Base-by-base conservation (phyloP, 768 basidiomycete species). In the Coprinellus micaceus region DNA sequence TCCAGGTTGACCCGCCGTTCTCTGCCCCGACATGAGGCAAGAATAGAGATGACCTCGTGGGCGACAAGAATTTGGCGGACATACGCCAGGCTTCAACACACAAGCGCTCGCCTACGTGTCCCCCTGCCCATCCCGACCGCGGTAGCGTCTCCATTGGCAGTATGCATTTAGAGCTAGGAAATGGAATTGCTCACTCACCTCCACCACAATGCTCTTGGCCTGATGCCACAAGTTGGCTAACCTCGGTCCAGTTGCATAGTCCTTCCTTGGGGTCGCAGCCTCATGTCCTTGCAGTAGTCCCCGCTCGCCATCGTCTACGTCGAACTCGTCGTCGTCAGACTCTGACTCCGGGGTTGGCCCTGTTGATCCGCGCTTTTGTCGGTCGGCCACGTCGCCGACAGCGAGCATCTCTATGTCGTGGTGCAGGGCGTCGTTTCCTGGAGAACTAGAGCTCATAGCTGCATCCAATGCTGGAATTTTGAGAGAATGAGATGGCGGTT, bases 171-270 rank as follows among this genome's bases (percentile, higher is more conserved):
- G 33, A n/a, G 33, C 33, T 6, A 33, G 33, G 7, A 33, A 13
- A 6, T 33, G 33, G 33, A 6, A 33, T 33, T 33, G 33, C 33
- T 33, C 30, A 90, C 33, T 33, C 30, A 90, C 90, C 81, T 92
- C 89, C 22, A 88, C 66, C 39, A 90, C 84, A 50, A 91, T 88
- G 36, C 77, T 68, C 61, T 75, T 75, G 10, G 83, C 74, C 63
- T 84, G 84, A 1, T 71, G 64, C 86, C 87, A 88, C 13, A 77
- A 53, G 30, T 61, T 63, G 19, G 58, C 53, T 3, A 66, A 65
- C 6, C 63, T 29, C 63, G 65, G 41, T 70, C 44, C 50, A 43
- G 56, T 47, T 39, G 33, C 13, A 33, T 33, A 33, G 33, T 56
- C 29, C 28, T 30, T 22, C 26, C 49, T 22, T 15, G n/a, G 25